Conservation (phyloP, 2,329 filamentous ascomycete genomes). For the Aspergillus alliaceus region DNA sequence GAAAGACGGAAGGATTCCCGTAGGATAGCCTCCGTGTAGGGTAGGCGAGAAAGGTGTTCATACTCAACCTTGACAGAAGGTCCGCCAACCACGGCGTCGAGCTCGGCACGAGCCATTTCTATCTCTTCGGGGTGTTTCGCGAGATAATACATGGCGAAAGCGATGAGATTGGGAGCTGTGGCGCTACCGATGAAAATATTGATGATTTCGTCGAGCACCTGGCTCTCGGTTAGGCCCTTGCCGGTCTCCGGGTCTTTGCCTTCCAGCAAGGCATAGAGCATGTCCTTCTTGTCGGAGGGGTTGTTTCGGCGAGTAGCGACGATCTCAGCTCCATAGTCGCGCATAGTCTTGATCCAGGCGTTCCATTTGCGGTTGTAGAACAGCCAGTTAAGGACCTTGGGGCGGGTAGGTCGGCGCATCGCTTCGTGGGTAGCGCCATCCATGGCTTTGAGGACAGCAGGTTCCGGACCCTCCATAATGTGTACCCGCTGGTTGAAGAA, state of each 20-base stretch:
- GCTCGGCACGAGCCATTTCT: constrained; percentile 64
- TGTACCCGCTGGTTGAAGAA: constrained; percentile 55
- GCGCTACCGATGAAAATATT: constrained; percentile 67
- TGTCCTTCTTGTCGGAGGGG: constrained; percentile 57
- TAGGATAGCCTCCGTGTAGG: constrained; percentile 66
- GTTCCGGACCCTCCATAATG: constrained; percentile 47
- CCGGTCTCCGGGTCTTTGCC: constrained; percentile 63
- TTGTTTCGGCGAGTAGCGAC: constrained; percentile 57
- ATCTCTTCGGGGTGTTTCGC: constrained; percentile 62
- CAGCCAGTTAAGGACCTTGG: constrained; percentile 54
- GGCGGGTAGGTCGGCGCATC: constrained; percentile 56
- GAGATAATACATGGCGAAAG: constrained; percentile 66
- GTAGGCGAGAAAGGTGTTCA: constrained; percentile 61
- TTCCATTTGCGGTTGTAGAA: constrained; percentile 56
- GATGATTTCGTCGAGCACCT: constrained; percentile 68
- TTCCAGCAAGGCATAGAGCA: constrained; percentile 61
- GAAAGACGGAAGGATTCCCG: constrained; percentile 65
- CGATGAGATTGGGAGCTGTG: constrained; percentile 67
- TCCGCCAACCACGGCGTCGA: constrained; percentile 51
- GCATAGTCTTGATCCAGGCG: constrained; percentile 54
- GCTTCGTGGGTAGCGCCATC: constrained; percentile 57
- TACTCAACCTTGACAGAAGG: constrained; percentile 34
- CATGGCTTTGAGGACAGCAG: constrained; percentile 55
- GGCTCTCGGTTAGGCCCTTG: constrained; percentile 56
- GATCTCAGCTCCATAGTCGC: constrained; percentile 57